phyloP scores from a whole-genome alignment of 495 filamentous ascomycete genomes.

The Penicillium argentinense region DNA sequence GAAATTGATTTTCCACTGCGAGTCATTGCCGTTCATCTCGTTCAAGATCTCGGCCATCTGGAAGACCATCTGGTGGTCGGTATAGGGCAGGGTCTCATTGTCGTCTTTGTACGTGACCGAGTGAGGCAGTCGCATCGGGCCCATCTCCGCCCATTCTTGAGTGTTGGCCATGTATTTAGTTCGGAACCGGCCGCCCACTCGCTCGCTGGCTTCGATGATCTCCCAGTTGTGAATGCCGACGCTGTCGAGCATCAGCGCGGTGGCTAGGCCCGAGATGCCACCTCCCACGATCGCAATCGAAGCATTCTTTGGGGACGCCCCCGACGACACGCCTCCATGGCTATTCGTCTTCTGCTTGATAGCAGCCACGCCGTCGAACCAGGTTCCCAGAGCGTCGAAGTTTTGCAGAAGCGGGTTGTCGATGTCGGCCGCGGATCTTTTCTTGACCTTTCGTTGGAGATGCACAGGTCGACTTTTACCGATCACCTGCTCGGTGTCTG shows the following conservation, averaged over 20 bases:
- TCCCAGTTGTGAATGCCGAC: conserved; percentile 53
- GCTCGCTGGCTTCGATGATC: conserved; percentile 47
- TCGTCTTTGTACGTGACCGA: conserved; percentile 35
- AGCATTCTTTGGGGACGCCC: conserved; percentile 15
- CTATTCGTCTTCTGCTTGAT: conserved; percentile 14
- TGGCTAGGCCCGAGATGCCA: conserved; percentile 62
- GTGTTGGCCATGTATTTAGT: conserved; percentile 58
- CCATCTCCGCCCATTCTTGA: conserved; percentile 67
- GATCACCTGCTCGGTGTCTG: not conserved
- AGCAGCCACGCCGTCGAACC: conserved; percentile 27
- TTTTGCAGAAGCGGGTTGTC: conserved; percentile 17
- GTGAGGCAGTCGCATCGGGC: conserved; percentile 61
- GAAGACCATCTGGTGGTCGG: conserved; percentile 59
- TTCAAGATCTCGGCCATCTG: conserved; percentile 59
- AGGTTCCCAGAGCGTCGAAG: conserved; percentile 26
- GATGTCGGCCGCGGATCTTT: conserved; percentile 13
- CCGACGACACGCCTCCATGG: conserved; percentile 3
- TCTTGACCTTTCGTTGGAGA: conserved; percentile 1
- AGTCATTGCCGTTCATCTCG: conserved; percentile 48
- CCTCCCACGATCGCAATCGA: conserved; percentile 59
- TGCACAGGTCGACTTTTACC: conserved; percentile 12
- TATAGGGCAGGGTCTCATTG: conserved; percentile 50
- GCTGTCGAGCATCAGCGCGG: conserved; percentile 41
- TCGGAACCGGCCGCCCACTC: conserved; percentile 56
- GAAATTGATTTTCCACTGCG: conserved; percentile 56